Evolutionary conservation across 2,329 filamentous ascomycete genomes (phyloP), one percentile per base, ranked within the genome.

Genomic region (Drechslerella stenobrocha): DNA sequence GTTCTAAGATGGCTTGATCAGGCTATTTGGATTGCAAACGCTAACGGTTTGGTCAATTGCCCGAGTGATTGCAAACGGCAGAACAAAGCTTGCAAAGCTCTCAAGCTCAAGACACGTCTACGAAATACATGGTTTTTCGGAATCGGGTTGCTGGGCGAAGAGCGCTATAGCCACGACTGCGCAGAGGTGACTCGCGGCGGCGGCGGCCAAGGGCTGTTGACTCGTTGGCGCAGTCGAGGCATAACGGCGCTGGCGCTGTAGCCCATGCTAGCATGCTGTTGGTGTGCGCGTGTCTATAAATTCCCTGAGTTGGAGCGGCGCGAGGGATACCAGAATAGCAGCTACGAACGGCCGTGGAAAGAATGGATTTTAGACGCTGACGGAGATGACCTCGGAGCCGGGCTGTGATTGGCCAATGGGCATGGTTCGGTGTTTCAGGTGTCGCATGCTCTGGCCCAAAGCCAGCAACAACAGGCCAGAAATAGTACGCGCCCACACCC

Each of bases 401-500:
- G n/a, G n/a, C n/a, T n/a, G n/a, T n/a, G n/a, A 65, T 37, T 65
- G 45, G 60, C 46, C 60, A 58, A 58, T 52, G 51, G 53, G 40
- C 61, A 48, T 23, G 48, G 37, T 52, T 46, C 32, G 8, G 52
- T 32, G 63, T 67, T 67, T 67, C 63, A 67, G 46, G 55, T 66
- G 59, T 66, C n/a, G n/a, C n/a, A n/a, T 47, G 63, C 55, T 50
- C 53, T 34, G 24, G n/a, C n/a, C 11, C 37, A 28, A 37, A 28
- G 42, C 45, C 32, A 53, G 45, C 52, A 23, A 7, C 40, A 45
- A 52, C 63, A 60, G 56, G 30, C 63, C 63, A 67, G 63, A 67
- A 67, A 67, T 67, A 67, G 63, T 67, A 67, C 63, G 63, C 63
- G 63, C 63, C 63, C 50, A 28, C 55, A 60, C 63, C 55, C 63